Evolutionary conservation across 257 asterid species (phyloP), one percentile per base, ranked within the genome.

Genomic region (Cruciata laevipes): DNA sequence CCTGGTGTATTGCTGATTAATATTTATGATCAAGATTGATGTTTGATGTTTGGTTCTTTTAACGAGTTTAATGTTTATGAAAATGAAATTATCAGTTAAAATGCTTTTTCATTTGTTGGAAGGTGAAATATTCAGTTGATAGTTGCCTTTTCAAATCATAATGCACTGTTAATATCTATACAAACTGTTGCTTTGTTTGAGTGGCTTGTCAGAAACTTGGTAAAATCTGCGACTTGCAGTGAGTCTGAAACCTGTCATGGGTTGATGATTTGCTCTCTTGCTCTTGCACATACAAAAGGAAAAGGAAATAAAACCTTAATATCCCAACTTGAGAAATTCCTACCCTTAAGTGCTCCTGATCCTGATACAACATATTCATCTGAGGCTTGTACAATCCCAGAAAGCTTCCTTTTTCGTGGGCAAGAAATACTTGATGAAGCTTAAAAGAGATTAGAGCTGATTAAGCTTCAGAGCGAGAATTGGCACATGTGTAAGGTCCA

Each of bases 231-330:
- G 6, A 40, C 40, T 33, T 68, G 55, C 20, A 68, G 78, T 52
- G 85, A 73, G 67, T 53, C 83, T 68, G 79, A 73, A 60, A 68
- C 74, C 47, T 70, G 82, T 71, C 72, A 82, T 20, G 68, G 77
- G 66, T 77, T 88, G 63, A 76, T 73, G 76, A 38, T 23, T 21
- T 83, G 95, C 0, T 80, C 87, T 52, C 67, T 83, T 32, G 44
- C 74, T 63, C 89, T 88, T 70, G 94, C 90, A 37, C 79, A 61
- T 9, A 76, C 83, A 59, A 75, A 69, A 27, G 89, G 85, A 37
- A 85, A 80, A n/a, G n/a, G n/a, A n/a, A n/a, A n/a, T 64, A 69
- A 44, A 71, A 32, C 83, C 66, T 74, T 93, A 61, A 66, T 75
- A 67, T 75, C 82, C 17, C 90, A 47, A 47, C 53, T 47, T 7